Percentiles rank a stretch among this genome's conserved stretches.
These are phyloP conservation scores for Coemansia sp. DNA, from an alignment of 192 early-diverging fungal species.

Conservation along the genomic window DNA sequence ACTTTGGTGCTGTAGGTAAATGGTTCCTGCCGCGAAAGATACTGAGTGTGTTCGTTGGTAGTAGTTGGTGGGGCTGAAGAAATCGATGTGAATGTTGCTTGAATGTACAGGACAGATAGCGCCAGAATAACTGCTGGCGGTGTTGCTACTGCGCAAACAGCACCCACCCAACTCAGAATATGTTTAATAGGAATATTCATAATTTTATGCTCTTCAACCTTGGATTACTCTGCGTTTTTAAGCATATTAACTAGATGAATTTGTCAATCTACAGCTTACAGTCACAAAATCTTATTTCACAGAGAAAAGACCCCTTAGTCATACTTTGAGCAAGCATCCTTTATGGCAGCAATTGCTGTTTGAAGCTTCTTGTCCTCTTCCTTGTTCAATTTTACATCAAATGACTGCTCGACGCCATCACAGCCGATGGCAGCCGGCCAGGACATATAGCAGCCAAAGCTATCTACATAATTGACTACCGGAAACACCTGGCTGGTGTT, in stretches of 20 bases:
- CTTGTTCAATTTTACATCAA: constrained; percentile 63
- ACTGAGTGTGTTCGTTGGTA: not conserved
- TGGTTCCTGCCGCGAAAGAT: constrained; percentile 13
- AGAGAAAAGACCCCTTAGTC: not conserved
- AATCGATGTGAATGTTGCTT: not conserved
- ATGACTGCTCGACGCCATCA: constrained; percentile 67
- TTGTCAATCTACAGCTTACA: no score
- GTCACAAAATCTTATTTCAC: no score
- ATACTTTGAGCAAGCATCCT: constrained; percentile 57
- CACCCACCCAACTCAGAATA: not conserved
- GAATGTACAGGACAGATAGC: not conserved
- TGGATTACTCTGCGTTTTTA: no score
- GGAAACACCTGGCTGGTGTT: constrained; percentile 71
- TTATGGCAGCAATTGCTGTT: constrained; percentile 56
- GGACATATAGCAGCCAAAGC: constrained; percentile 63
- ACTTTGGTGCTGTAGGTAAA: constrained; percentile 18
- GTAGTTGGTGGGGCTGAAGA: not conserved
- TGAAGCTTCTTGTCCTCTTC: constrained; percentile 62
- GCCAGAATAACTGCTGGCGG: not conserved
- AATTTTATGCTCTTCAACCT: not conserved
- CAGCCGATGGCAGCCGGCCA: constrained; percentile 76
- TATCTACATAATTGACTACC: constrained; percentile 65
- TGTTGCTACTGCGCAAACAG: not conserved
- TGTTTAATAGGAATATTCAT: not conserved
- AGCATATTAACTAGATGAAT: no score